A percentile compares a stretch with the other conserved stretches of the same genome.
These are phyloP conservation scores for Scedosporium dehoogii DNA, from an alignment of 2,329 filamentous ascomycete species.

Conservation along the genomic window DNA sequence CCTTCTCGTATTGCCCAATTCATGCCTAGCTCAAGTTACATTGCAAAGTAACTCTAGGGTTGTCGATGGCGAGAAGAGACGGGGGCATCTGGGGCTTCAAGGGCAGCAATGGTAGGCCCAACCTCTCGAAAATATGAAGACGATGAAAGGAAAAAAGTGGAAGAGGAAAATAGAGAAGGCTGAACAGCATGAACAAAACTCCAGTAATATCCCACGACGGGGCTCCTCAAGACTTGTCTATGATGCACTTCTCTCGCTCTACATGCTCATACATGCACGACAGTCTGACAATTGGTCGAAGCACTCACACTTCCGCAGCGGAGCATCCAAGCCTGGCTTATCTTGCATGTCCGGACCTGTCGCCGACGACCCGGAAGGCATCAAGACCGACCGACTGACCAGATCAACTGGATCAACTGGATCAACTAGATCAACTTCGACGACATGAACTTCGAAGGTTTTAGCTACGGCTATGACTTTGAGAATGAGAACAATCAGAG, in stretches of 20 bases:
- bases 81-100: no score
- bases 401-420: no score
- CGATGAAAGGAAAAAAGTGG: not conserved
- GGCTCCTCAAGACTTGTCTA: not conserved
- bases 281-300: slow-evolving; percentile 3
- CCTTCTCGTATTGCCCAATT: not conserved
- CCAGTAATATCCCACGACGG: not conserved
- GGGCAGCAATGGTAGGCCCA: not conserved
- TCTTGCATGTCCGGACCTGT: not conserved
- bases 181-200: slow-evolving; percentile 2
- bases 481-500: not conserved
- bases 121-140: not conserved
- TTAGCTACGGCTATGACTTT: slow-evolving; percentile 5
- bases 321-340: not conserved
- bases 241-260: slow-evolving; percentile 1
- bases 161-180: not conserved
- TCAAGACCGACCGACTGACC: not conserved
- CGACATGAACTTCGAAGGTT: slow-evolving; percentile 6
- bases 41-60: not conserved
- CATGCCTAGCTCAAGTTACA: not conserved
- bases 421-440: not conserved
- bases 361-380: not conserved
- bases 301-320: not conserved
- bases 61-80: not conserved
- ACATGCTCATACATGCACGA: no score